These are phyloP conservation scores for Neofusicoccum kwambonambiense DNA, from an alignment of 2,329 filamentous ascomycete species.

Conservation along the genomic window DNA sequence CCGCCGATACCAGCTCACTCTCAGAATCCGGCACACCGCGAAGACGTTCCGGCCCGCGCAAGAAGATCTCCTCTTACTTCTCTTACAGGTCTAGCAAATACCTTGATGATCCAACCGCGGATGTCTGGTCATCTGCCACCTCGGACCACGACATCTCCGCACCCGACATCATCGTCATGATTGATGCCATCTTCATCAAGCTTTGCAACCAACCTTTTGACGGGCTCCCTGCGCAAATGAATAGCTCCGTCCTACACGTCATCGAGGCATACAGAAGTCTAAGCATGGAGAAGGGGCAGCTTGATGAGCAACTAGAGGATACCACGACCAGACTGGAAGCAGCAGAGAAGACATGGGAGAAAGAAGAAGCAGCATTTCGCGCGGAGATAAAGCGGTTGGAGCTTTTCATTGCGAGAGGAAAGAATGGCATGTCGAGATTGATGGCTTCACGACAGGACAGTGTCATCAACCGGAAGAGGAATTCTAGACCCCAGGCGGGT, in stretches of 20 bases:
- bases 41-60: constrained; percentile 3
- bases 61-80: constrained; percentile 14
- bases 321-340: background rate
- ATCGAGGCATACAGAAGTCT: constrained; percentile 6
- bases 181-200: constrained; percentile 11
- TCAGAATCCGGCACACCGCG: constrained; percentile 7
- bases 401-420: constrained; percentile 42
- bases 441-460: constrained; percentile 43
- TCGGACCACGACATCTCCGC: constrained; percentile 34
- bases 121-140: constrained; percentile 69
- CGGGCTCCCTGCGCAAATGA: constrained; percentile 3
- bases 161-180: background rate
- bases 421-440: constrained; percentile 41
- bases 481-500: background rate
- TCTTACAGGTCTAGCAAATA: constrained; percentile 41
- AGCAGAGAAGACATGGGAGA: background rate
- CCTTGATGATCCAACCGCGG: constrained; percentile 68
- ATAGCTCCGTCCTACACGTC: background rate
- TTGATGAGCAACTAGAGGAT: background rate
- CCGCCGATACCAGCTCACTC: background rate
- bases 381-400: constrained; percentile 31
- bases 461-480: constrained; percentile 33
- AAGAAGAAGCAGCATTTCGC: background rate
- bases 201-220: constrained; percentile 14
- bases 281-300: background rate